phyloP scores from a whole-genome alignment of 352 stramenopile species.

The Pythium volutum region DNA sequence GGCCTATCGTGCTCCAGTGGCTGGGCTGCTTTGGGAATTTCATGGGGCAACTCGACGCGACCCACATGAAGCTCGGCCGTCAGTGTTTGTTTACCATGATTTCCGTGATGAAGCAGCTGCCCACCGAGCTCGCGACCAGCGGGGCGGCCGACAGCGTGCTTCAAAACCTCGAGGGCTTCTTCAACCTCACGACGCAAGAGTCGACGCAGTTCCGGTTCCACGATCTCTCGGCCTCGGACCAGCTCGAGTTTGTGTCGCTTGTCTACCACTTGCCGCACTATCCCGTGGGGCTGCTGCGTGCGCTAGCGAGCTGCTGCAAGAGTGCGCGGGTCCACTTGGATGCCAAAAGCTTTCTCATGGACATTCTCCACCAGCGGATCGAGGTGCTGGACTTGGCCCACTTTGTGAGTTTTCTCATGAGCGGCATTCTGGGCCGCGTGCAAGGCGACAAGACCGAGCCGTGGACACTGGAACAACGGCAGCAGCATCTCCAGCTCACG shows the following conservation, averaged over 20 bases:
- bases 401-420: conserved; percentile 82
- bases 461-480: conserved; percentile 25
- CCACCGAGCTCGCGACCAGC: conserved; percentile 38
- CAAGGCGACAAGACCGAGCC: conserved; percentile 5
- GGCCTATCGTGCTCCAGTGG: conserved; percentile 64
- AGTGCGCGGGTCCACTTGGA: conserved; percentile 49
- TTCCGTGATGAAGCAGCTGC: conserved; percentile 75
- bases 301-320: conserved; percentile 75
- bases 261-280: conserved; percentile 77
- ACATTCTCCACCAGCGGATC: conserved; percentile 70
- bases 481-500: conserved; percentile 50
- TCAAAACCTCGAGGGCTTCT: conserved; percentile 58
- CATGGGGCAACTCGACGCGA: conserved; percentile 50
- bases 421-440: conserved; percentile 43
- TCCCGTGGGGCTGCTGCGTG: conserved; percentile 60
- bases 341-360: conserved; percentile 81
- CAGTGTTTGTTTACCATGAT: conserved; percentile 67
- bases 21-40: conserved; percentile 62
- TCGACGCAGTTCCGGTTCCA: conserved; percentile 45
- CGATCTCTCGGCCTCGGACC: conserved; percentile 39
- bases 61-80: conserved; percentile 58
- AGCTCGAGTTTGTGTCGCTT: conserved; percentile 68
- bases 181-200: conserved; percentile 40
- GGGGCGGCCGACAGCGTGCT: conserved; percentile 56
- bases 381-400: conserved; percentile 64